Percentiles rank a stretch among this genome's conserved stretches.
phyloP scores from a whole-genome alignment of 1,284 basidiomycete species.

The Takashimella koratensis region DNA sequence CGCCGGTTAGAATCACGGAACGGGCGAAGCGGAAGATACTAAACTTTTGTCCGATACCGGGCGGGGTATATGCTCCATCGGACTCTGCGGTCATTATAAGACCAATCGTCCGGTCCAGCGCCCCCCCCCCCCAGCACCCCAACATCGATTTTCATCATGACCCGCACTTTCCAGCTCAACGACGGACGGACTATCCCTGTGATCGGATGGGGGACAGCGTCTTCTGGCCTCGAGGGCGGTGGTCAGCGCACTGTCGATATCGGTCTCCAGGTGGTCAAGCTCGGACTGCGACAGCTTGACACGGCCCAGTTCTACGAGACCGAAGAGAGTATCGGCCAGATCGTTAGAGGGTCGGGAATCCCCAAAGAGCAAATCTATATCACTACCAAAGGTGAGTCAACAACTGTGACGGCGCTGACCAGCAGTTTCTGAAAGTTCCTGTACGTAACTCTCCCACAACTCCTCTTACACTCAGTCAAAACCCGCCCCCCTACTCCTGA shows the following conservation, averaged over 20 bases:
- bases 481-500: conserved; percentile 3
- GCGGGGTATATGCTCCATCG: neutral
- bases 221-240: conserved; percentile 11
- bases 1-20: no score
- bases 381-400: conserved; percentile 53
- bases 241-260: conserved; percentile 8
- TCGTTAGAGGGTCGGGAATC: conserved; percentile 48
- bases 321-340: conserved; percentile 48
- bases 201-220: conserved; percentile 25
- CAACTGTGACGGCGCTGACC: neutral
- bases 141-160: no score
- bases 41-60: no score
- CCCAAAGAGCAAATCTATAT: conserved; percentile 52
- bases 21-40: no score
- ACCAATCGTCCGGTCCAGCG: no score
- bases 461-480: conserved; percentile 1
- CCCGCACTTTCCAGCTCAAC: conserved; percentile 24
- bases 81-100: no score
- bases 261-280: neutral
- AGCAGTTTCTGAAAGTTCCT: neutral
- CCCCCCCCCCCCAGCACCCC: no score
- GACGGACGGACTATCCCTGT: conserved; percentile 31
- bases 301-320: conserved; percentile 45
- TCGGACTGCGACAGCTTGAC: neutral
- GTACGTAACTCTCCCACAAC: conserved; percentile 8